A percentile compares a stretch with the other conserved stretches of the same genome.
Conservation (phyloP, 805 yeast genomes). For the Saturnispora quitensis region DNA sequence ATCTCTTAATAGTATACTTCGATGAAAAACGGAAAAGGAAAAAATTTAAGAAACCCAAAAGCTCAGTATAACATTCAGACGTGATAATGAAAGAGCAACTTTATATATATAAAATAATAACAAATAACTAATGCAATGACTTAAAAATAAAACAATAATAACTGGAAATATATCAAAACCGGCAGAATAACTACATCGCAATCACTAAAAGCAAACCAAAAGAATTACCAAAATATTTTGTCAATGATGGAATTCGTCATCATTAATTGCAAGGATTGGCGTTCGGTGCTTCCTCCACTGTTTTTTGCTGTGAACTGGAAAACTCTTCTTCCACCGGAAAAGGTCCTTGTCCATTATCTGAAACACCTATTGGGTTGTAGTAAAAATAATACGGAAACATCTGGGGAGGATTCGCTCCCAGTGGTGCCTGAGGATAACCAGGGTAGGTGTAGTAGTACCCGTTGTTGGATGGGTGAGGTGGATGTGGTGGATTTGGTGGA, state of each 20-base stretch:
- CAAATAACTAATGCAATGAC: not conserved
- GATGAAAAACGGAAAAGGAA: not conserved
- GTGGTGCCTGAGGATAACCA: slow-evolving; percentile 15
- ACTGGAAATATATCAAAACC: too few relatives aligned
- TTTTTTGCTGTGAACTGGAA: not conserved
- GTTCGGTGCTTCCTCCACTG: not conserved
- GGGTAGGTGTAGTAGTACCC: slow-evolving; percentile 25
- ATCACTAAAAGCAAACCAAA: not conserved
- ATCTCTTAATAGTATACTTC: not conserved
- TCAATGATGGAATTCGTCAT: not conserved
- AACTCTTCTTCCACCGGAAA: not conserved
- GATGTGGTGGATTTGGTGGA: slow-evolving; percentile 4
- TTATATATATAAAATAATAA: not conserved
- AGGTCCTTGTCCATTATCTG: not conserved
- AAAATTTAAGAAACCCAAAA: not conserved
- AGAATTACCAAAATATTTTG: not conserved
- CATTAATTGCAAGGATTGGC: not conserved
- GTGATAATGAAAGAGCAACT: not conserved
- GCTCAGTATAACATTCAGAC: not conserved
- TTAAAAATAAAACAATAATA: not conserved
- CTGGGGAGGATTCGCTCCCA: slow-evolving; percentile 15
- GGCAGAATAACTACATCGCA: too few relatives aligned
- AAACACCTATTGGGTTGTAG: slow-evolving; percentile 18
- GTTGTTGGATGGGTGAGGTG: slow-evolving; percentile 18
- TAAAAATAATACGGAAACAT: slow-evolving; percentile 27